Base-by-base conservation (phyloP, 345 rosid species). In the Angophora floribunda region DNA sequence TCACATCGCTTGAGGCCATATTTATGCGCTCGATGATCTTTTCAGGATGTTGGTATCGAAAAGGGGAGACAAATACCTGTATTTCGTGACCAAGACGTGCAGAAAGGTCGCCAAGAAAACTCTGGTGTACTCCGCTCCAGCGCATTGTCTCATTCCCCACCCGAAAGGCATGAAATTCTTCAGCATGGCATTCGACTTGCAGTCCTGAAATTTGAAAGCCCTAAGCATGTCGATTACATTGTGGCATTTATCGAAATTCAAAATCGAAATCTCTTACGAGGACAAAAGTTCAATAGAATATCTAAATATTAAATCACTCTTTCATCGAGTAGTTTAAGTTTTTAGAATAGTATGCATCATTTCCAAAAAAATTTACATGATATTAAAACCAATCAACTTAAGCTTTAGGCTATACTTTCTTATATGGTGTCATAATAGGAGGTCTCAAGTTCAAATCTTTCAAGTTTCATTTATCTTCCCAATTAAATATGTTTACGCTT, bases 101-200 rank as follows among this genome's bases (percentile, higher is more conserved):
- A 63, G 41, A n/a, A 63, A 63, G n/a, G 75, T 63, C 41, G 19
- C 75, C 75, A 15, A 6, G 75, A 63, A 59, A 13, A 87, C 85
- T 70, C 85, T 88, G 4, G 85, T 15, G 45, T 85, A 91, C 32
- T 91, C 92, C 9, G 90, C 90, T 19, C 92, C 93, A 7, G 88
- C 90, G 41, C 91, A 87, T 41, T 91, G 90, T 61, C 85, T 92
- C 57, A 80, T 88, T 30, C 92, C 91, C 45, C 87, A 88, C 2
- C 92, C 91, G 6, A 89, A 92, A 19, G 93, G 92, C 89, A 90
- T 85, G 86, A 91, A 88, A 36, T 91, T 90, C 89, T 88, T 89
- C 8, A 52, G 87, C 88, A 91, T 86, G 4, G 41, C 87, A 44
- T 53, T 52, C 10, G 85, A 88, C 67, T 82, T 5, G 70, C 45